phyloP scores from a whole-genome alignment of 2,329 filamentous ascomycete genomes.

The Dactylellina parvicollis region DNA sequence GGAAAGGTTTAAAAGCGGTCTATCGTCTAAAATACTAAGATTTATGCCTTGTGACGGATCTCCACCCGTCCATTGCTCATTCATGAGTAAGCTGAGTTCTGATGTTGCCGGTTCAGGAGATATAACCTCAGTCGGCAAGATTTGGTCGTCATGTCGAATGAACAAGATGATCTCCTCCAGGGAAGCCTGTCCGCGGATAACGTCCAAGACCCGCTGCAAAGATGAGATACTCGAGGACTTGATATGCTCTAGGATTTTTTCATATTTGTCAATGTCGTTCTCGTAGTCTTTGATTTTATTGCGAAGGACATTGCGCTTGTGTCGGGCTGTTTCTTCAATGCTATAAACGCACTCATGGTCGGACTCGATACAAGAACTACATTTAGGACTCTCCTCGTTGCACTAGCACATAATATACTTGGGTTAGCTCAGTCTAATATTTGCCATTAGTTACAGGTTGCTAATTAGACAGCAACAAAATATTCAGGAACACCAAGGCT shows the following conservation, averaged over 20 bases:
- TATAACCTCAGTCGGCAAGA: constrained; percentile 32
- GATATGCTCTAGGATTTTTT: constrained; percentile 36
- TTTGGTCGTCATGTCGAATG: constrained; percentile 34
- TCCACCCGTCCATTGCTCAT: constrained; percentile 18
- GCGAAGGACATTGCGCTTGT: constrained; percentile 23
- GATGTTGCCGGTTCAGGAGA: constrained; percentile 32
- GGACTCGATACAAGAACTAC: constrained; percentile 25
- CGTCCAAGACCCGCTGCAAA: constrained; percentile 27
- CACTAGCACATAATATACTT: constrained; percentile 18
- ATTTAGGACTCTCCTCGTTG: constrained; percentile 29
- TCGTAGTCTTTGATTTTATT: constrained; percentile 46
- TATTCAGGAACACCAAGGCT: too few relatives aligned
- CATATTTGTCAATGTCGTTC: constrained; percentile 42
- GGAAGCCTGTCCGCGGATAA: constrained; percentile 39
- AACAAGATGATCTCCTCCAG: constrained; percentile 46
- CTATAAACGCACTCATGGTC: constrained; percentile 36
- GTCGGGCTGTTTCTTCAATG: constrained; percentile 20
- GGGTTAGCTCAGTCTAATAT: background rate
- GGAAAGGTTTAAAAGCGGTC: constrained; percentile 26
- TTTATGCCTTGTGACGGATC: constrained; percentile 13
- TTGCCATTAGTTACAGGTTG: too few relatives aligned
- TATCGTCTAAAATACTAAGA: constrained; percentile 18
- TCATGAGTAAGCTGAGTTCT: constrained; percentile 39
- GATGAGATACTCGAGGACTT: constrained; percentile 26
- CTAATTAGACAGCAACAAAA: too few relatives aligned